These are phyloP conservation scores for Imleria badia DNA, from an alignment of 768 basidiomycete genomes.

Conservation along the genomic window DNA sequence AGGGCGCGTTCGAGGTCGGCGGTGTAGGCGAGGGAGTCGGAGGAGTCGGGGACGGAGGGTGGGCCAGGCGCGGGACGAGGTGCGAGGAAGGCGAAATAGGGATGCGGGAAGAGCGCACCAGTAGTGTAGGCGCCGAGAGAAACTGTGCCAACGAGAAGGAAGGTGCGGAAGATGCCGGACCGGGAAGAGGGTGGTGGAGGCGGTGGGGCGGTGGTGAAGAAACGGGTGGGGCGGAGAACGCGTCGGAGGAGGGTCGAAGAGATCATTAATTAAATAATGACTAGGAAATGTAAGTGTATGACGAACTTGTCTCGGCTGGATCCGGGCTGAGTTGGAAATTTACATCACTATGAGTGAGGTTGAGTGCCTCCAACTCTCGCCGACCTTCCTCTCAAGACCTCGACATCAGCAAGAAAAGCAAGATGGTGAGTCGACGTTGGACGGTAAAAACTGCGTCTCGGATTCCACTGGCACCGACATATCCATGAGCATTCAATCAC, in stretches of 20 bases:
- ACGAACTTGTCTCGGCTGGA: slow-evolving; percentile 4
- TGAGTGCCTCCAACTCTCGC: not conserved
- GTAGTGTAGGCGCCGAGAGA: slow-evolving; percentile 39
- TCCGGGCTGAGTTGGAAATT: slow-evolving; percentile 25
- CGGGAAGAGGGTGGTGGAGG: not conserved
- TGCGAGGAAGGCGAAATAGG: slow-evolving; percentile 63
- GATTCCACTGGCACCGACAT: slow-evolving; percentile 41
- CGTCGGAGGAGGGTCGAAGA: slow-evolving; percentile 10
- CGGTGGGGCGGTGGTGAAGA: slow-evolving; percentile 16
- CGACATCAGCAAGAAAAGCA: slow-evolving; percentile 23
- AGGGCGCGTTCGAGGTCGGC: slow-evolving; percentile 64
- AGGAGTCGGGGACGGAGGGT: slow-evolving; percentile 48
- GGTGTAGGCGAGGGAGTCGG: slow-evolving; percentile 56
- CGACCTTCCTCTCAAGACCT: slow-evolving; percentile 20
- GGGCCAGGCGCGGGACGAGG: slow-evolving; percentile 79
- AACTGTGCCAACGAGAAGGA: slow-evolving; percentile 22
- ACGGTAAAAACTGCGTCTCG: slow-evolving; percentile 26
- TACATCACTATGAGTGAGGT: no score
- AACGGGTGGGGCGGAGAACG: slow-evolving; percentile 5
- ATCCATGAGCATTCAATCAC: slow-evolving; percentile 29
- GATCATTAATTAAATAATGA: not conserved
- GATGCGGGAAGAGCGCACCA: slow-evolving; percentile 73
- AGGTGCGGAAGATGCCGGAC: slow-evolving; percentile 8
- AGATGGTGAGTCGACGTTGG: slow-evolving; percentile 52
- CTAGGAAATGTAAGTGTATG: no score